A percentile compares a stretch with the other conserved stretches of the same genome.
Evolutionary conservation across 345 rosid genomes (phyloP).

Genomic region (Reutealis trisperma): DNA sequence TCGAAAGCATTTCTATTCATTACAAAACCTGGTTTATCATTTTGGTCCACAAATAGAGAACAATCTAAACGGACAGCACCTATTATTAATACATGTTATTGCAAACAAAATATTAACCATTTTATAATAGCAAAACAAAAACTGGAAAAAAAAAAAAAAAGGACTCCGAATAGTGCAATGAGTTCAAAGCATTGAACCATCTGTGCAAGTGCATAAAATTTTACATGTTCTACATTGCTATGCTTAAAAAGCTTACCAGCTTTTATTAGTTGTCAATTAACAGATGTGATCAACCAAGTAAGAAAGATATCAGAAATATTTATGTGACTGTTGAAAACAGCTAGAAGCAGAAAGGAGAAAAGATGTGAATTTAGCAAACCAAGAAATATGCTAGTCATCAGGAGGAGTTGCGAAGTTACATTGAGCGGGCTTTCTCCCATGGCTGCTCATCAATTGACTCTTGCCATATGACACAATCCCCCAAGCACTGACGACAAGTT

Average conservation of each 20-base stretch:
- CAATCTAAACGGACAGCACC: too few species aligned
- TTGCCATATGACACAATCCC: conserved; percentile 95
- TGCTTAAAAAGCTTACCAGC: neutral
- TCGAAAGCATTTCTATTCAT: neutral
- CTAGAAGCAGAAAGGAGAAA: neutral
- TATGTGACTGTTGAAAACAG: neutral
- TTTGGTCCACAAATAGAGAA: too few species aligned
- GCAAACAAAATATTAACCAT: neutral
- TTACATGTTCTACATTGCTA: neutral
- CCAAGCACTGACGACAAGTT: conserved; percentile 75
- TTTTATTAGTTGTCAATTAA: neutral
- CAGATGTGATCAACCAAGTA: too few species aligned
- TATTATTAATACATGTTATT: neutral
- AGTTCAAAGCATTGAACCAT: neutral
- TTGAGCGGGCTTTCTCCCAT: conserved; percentile 93
- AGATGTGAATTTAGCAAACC: neutral
- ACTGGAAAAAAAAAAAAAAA: neutral
- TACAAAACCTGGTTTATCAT: neutral
- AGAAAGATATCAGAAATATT: too few species aligned
- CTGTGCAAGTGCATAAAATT: neutral
- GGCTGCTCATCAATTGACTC: conserved; percentile 92
- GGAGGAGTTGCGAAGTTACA: conserved; percentile 40
- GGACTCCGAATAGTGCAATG: neutral
- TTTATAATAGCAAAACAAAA: neutral
- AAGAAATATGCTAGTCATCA: neutral